A percentile compares a stretch with the other conserved stretches of the same genome.
Evolutionary conservation across 106 monocot species (phyloP).

Genomic region (Acorus gramineus): DNA sequence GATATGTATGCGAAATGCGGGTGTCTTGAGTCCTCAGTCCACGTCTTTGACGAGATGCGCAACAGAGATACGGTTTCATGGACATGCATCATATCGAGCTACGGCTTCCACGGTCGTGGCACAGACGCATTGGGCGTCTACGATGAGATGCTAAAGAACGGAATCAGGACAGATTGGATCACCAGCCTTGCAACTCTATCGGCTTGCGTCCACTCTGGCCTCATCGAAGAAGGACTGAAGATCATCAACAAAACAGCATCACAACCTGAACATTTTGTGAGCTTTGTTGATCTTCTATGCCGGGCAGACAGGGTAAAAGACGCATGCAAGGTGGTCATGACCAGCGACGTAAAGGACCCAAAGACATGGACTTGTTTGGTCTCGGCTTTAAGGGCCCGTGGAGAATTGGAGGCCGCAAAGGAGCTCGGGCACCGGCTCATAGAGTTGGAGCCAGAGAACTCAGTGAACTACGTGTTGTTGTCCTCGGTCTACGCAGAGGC

Average conservation of each 20-base stretch:
- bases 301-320: slow-evolving; percentile 22
- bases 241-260: slow-evolving; percentile 4
- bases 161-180: slow-evolving; percentile 7
- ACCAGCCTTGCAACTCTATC: slow-evolving; percentile 18
- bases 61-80: slow-evolving; percentile 19
- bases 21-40: slow-evolving; percentile 10
- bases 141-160: slow-evolving; percentile 8
- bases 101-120: slow-evolving; percentile 21
- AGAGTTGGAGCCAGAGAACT: slow-evolving; percentile 22
- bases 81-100: slow-evolving; percentile 18
- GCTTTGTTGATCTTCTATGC: slow-evolving; percentile 35
- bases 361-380: slow-evolving; percentile 26
- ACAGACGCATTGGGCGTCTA: slow-evolving; percentile 17
- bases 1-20: slow-evolving; percentile 32
- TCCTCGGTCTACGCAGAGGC: slow-evolving; percentile 23
- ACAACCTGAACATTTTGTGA: slow-evolving; percentile 25
- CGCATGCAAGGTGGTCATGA: slow-evolving; percentile 23
- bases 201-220: slow-evolving; percentile 30
- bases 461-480: slow-evolving; percentile 25
- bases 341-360: slow-evolving; percentile 13
- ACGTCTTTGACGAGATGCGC: slow-evolving; percentile 13
- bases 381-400: slow-evolving; percentile 20
- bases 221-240: slow-evolving; percentile 21
- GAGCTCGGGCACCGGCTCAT: slow-evolving; percentile 20
- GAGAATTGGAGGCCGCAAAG: slow-evolving; percentile 21